Evolutionary conservation across 371 early-diverging fungal species (phyloP).

Genomic region (Mucor velutinosus): DNA sequence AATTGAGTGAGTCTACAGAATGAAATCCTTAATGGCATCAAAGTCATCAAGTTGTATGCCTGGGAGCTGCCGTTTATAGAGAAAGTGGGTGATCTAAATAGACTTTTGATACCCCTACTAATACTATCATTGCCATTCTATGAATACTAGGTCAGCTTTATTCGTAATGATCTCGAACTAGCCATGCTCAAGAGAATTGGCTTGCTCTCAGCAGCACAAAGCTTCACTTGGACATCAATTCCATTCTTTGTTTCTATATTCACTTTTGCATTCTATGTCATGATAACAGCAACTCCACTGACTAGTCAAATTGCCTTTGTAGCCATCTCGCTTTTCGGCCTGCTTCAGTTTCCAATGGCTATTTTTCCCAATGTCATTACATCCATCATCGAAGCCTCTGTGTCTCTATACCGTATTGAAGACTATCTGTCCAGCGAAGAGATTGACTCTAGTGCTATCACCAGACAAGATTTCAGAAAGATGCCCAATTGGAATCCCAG

Average conservation of each 20-base stretch:
- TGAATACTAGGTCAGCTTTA: constrained; percentile 45
- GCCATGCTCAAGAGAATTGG: constrained; percentile 79
- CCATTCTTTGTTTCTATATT: constrained; percentile 89
- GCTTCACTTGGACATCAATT: constrained; percentile 74
- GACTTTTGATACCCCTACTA: constrained; percentile 13
- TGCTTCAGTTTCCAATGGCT: constrained; percentile 88
- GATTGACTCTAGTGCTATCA: constrained; percentile 68
- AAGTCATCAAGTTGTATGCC: constrained; percentile 87
- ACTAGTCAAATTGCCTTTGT: constrained; percentile 84
- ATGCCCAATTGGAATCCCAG: constrained; percentile 30
- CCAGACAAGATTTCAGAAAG: constrained; percentile 41
- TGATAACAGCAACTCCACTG: constrained; percentile 60
- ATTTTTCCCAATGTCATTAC: constrained; percentile 67
- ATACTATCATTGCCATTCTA: constrained; percentile 14
- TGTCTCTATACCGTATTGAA: constrained; percentile 81
- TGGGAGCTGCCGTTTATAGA: constrained; percentile 75
- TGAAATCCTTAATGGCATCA: constrained; percentile 92
- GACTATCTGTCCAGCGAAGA: constrained; percentile 79
- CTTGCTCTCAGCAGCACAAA: constrained; percentile 59
- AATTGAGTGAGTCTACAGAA: constrained; percentile 25
- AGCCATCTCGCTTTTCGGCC: constrained; percentile 88
- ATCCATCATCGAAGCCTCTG: constrained; percentile 79
- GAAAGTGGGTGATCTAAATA: constrained; percentile 13
- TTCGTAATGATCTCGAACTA: constrained; percentile 80
- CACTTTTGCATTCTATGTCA: constrained; percentile 81